phyloP scores from a whole-genome alignment of 2,329 filamentous ascomycete species.

The Onygenales sp. region DNA sequence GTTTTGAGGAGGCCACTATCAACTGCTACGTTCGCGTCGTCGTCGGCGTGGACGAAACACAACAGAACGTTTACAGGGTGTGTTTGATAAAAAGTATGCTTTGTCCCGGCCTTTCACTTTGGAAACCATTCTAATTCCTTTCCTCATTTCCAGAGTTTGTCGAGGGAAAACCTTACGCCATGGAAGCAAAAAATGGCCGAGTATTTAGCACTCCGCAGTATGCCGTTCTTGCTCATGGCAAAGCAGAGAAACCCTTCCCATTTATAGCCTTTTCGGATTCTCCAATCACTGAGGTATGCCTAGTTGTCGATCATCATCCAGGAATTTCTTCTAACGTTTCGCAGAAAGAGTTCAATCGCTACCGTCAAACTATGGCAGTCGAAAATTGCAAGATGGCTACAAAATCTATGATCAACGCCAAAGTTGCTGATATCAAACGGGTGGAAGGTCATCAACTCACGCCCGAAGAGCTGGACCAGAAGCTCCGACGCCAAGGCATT shows the following conservation, averaged over 20 bases:
- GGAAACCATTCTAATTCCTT: slow-evolving; percentile 11
- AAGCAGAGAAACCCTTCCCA: slow-evolving; percentile 73
- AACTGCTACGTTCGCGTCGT: slow-evolving; percentile 81
- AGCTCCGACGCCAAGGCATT: slow-evolving; percentile 61
- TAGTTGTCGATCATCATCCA: not conserved
- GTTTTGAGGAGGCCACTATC: slow-evolving; percentile 70
- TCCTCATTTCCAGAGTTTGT: slow-evolving; percentile 52
- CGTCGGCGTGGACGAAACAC: slow-evolving; percentile 67
- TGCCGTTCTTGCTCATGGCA: slow-evolving; percentile 69
- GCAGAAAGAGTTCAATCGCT: slow-evolving; percentile 69
- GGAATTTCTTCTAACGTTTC: slow-evolving; percentile 13
- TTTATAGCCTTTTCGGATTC: slow-evolving; percentile 86
- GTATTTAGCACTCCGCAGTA: slow-evolving; percentile 77
- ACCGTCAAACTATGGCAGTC: slow-evolving; percentile 62
- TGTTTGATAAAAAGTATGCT: slow-evolving; percentile 69
- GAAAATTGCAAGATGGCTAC: slow-evolving; percentile 67
- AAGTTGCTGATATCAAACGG: slow-evolving; percentile 70
- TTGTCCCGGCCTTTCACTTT: not conserved
- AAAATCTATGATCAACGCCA: slow-evolving; percentile 57
- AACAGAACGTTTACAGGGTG: slow-evolving; percentile 75
- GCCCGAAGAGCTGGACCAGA: slow-evolving; percentile 69
- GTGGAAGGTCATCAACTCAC: slow-evolving; percentile 75
- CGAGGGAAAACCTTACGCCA: slow-evolving; percentile 71
- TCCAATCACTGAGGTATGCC: slow-evolving; percentile 65
- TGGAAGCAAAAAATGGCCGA: slow-evolving; percentile 61